phyloP scores from a whole-genome alignment of 23 red algal species.

The Gracilariopsis chorda region DNA sequence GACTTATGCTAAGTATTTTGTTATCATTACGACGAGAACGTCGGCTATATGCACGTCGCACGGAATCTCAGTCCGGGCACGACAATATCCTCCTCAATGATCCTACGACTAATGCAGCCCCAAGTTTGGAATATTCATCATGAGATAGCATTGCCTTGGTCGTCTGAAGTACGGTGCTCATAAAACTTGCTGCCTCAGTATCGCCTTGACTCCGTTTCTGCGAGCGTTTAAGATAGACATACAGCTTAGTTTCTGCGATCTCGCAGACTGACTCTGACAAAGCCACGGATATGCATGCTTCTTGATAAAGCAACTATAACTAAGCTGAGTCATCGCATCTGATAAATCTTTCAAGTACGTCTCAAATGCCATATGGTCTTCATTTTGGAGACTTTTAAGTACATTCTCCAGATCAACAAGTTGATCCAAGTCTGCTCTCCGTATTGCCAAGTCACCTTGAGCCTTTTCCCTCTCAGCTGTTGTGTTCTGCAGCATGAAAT shows the following conservation, averaged over 20 bases:
- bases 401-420: conserved; percentile 8
- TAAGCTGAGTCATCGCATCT: not conserved
- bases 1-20: not conserved
- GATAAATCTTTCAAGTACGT: not conserved
- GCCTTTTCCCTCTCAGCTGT: not conserved
- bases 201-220: conserved; percentile 12
- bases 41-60: conserved; percentile 36
- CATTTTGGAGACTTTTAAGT: not conserved
- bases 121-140: conserved; percentile 19
- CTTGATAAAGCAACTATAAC: not conserved
- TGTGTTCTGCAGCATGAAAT: not conserved
- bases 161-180: not conserved
- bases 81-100: not conserved
- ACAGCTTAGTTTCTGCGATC: not conserved
- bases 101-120: not conserved
- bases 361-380: not conserved
- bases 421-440: not conserved
- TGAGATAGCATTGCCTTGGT: not conserved
- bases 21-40: conserved; percentile 1
- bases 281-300: not conserved
- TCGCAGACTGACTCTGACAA: not conserved
- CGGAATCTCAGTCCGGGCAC: conserved; percentile 18
- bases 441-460: not conserved
- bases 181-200: not conserved
- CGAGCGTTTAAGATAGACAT: not conserved